Percentiles rank a stretch among this genome's conserved stretches.
Evolutionary conservation across 2,329 filamentous ascomycete species (phyloP).

Genomic region (Cryphonectria naterciae): DNA sequence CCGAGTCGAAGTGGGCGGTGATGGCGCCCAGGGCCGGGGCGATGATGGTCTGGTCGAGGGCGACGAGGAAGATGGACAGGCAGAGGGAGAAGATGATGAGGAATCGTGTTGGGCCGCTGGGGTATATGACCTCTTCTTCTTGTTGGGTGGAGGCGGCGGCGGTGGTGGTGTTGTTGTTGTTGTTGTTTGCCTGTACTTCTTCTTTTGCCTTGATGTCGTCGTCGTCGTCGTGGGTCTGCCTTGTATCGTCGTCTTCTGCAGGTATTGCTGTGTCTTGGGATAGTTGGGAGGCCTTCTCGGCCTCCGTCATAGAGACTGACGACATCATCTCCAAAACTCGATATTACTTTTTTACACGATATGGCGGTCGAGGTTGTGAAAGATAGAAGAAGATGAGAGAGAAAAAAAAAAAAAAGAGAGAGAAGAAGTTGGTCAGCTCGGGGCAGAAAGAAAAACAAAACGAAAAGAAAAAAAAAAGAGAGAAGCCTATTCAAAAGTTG

Average conservation of each 20-base stretch:
- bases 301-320: conserved; percentile 1
- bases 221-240: background rate
- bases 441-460: too few species aligned
- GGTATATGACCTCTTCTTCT: conserved; percentile 40
- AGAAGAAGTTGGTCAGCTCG: too few species aligned
- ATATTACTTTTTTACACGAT: background rate
- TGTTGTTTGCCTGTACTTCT: background rate
- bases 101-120: conserved; percentile 43
- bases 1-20: conserved; percentile 48
- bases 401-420: background rate
- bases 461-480: too few species aligned
- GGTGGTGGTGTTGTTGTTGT: conserved; percentile 1
- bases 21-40: conserved; percentile 58
- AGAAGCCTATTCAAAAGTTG: too few species aligned
- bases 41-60: conserved; percentile 57
- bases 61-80: conserved; percentile 53
- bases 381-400: too few species aligned
- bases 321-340: background rate
- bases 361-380: background rate
- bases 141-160: too few species aligned
- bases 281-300: conserved; percentile 13
- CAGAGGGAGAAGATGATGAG: conserved; percentile 50
- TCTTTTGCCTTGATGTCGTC: background rate
- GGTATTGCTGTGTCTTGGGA: background rate
- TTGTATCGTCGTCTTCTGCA: background rate